Conservation (phyloP, 805 yeast species). For the Hanseniaspora hatyaiensis region DNA sequence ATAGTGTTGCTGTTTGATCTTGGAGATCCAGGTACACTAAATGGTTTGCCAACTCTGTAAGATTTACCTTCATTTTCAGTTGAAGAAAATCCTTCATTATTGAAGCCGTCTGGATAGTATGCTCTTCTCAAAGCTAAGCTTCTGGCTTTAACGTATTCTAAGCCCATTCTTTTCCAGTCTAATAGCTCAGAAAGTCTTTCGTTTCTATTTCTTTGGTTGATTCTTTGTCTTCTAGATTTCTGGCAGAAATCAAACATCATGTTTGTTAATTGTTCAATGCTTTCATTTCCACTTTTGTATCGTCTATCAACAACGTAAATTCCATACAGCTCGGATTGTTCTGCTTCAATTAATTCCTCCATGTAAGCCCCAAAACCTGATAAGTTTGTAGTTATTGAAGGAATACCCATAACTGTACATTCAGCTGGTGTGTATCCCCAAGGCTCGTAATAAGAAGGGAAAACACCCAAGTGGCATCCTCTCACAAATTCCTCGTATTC, state of each 20-base stretch:
- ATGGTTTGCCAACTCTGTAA: conserved; percentile 74
- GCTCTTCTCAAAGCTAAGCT: conserved; percentile 85
- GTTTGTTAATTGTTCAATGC: conserved; percentile 77
- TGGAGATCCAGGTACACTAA: conserved; percentile 97
- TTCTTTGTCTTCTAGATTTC: conserved; percentile 91
- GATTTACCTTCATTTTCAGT: conserved; percentile 17
- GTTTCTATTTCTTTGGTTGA: conserved; percentile 93
- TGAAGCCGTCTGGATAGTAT: conserved; percentile 66
- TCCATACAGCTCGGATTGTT: conserved; percentile 77
- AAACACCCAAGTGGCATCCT: conserved; percentile 95
- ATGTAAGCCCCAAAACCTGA: conserved; percentile 97
- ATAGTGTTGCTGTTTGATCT: conserved; percentile 45
- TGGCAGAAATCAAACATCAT: conserved; percentile 80
- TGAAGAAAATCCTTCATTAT: conserved; percentile 22
- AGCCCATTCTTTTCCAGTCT: conserved; percentile 97
- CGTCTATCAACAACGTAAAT: conserved; percentile 94
- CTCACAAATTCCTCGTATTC: conserved; percentile 97
- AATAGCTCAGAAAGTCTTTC: conserved; percentile 84
- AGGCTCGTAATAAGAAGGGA: conserved; percentile 97
- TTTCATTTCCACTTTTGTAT: conserved; percentile 81
- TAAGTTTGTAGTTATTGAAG: conserved; percentile 87
- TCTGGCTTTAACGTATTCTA: conserved; percentile 90
- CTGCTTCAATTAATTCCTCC: conserved; percentile 90
- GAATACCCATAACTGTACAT: conserved; percentile 99
- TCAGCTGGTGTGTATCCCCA: conserved; percentile 99